A percentile compares a stretch with the other conserved stretches of the same genome.
Evolutionary conservation across 2,329 filamentous ascomycete genomes (phyloP).

Genomic region (Pseudogymnoascus verrucosus): DNA sequence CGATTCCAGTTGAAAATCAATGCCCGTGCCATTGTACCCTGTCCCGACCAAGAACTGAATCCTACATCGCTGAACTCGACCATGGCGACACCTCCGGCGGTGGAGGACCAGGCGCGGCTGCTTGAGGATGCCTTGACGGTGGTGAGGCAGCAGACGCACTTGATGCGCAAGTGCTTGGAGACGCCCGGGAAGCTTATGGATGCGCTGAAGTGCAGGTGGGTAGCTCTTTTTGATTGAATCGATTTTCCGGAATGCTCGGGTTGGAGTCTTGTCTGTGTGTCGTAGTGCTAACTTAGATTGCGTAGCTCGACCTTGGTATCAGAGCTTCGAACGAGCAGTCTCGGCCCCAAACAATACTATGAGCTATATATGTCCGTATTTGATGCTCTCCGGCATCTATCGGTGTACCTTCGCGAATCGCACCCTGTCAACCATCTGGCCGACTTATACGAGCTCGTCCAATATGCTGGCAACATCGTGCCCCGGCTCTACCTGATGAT

Average conservation of each 20-base stretch:
- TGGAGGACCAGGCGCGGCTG: slow-evolving; percentile 80
- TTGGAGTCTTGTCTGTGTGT: slow-evolving; percentile 12
- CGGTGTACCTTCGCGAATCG: slow-evolving; percentile 92
- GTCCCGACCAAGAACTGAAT: neutral
- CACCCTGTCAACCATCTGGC: slow-evolving; percentile 97
- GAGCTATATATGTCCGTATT: slow-evolving; percentile 99
- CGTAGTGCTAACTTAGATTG: slow-evolving; percentile 24
- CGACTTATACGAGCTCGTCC: slow-evolving; percentile 94
- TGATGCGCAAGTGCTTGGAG: slow-evolving; percentile 97
- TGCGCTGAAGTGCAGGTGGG: slow-evolving; percentile 97
- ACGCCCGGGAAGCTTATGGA: slow-evolving; percentile 99
- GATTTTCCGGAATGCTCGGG: slow-evolving; percentile 11
- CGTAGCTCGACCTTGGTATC: slow-evolving; percentile 90
- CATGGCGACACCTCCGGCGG: slow-evolving; percentile 50
- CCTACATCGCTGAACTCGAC: slow-evolving; percentile 15
- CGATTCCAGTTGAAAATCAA: neutral
- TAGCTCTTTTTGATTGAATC: slow-evolving; percentile 17
- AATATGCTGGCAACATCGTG: slow-evolving; percentile 97
- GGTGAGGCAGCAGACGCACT: slow-evolving; percentile 89
- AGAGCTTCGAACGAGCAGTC: slow-evolving; percentile 92
- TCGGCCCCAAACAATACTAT: slow-evolving; percentile 99
- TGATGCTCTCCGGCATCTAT: slow-evolving; percentile 91
- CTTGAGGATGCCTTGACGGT: slow-evolving; percentile 95
- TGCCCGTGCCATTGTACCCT: neutral
- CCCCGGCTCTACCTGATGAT: slow-evolving; percentile 98